Evolutionary conservation across 768 basidiomycete genomes (phyloP), one percentile per base, ranked within the genome.

Genomic region (Kondoa malvinella): DNA sequence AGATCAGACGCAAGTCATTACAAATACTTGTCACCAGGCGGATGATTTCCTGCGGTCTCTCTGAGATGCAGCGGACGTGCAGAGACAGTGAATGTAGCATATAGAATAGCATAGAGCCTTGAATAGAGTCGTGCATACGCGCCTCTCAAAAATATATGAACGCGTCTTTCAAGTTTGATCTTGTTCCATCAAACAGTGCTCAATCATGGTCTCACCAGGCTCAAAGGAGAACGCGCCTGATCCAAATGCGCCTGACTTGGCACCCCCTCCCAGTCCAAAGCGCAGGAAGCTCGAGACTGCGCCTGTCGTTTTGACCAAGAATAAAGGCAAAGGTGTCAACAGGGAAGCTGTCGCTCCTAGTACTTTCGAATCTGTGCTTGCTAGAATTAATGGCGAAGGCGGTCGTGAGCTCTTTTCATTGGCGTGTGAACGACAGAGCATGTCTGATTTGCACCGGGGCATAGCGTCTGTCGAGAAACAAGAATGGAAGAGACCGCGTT

Each of bases 311-410:
- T 8, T 21, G n/a, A 27, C 29, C 3, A 59, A 33, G 31, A 30
- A 16, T 25, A 26, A 58, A 27, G 4, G 33, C 1, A 56, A 57
- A 12, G 68, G 66, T 15, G 69, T 67, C 14, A 65, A 66, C 14
- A 56, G 63, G 65, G 69, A 67, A 56, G 68, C 66, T 3, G 8
- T 16, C 15, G 14, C 3, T 16, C 61, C 61, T 3, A 31, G 29
- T 8, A 15, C 29, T 50, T 73, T 73, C 17, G 71, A 71, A n/a
- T 26, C 30, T 21, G 60, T 71, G 27, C 67, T 73, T n/a, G 69
- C 65, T 17, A 56, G 69, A 56, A 40, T 73, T 34, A 64, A 71
- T 34, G 64, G 68, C 1, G 69, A 67, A 1, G 63, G 69, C 71
- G 40, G 34, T 66, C 56, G 63, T 64, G 26, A n/a, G 63, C 40